Percentiles rank a stretch among this genome's conserved stretches.
phyloP scores from a whole-genome alignment of 805 yeast genomes.

The Kazachstania taianensis region DNA sequence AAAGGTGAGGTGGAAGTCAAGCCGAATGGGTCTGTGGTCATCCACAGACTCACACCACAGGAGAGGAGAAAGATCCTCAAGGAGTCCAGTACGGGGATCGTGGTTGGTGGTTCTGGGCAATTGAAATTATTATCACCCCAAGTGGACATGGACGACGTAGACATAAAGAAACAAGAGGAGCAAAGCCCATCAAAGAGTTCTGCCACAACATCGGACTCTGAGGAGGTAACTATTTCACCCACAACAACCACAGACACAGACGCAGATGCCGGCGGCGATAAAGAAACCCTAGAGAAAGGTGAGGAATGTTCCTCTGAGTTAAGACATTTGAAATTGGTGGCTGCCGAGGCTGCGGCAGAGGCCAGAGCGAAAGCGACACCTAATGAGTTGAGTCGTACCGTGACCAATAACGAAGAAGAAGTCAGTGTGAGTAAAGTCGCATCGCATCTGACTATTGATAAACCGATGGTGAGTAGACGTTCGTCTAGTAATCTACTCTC shows the following conservation, averaged over 20 bases:
- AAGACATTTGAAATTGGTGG: slow-evolving; percentile 27
- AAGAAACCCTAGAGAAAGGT: slow-evolving; percentile 24
- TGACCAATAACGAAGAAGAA: slow-evolving; percentile 32
- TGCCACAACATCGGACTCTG: slow-evolving; percentile 6
- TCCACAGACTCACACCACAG: slow-evolving; percentile 46
- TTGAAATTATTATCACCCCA: slow-evolving; percentile 33
- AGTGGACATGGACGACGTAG: slow-evolving; percentile 7
- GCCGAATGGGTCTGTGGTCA: slow-evolving; percentile 42
- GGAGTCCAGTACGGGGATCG: slow-evolving; percentile 53
- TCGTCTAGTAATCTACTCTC: slow-evolving; percentile 17
- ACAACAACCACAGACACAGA: slow-evolving; percentile 17
- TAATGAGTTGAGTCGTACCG: slow-evolving; percentile 21
- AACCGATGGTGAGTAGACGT: slow-evolving; percentile 34
- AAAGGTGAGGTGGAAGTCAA: slow-evolving; percentile 69
- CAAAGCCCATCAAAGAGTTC: slow-evolving; percentile 17
- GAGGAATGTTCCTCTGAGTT: slow-evolving; percentile 13
- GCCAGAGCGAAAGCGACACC: slow-evolving; percentile 30
- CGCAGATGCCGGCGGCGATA: slow-evolving; percentile 19
- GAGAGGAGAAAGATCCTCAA: slow-evolving; percentile 38
- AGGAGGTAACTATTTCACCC: background rate
- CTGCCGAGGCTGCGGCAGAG: slow-evolving; percentile 32
- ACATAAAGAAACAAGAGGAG: slow-evolving; percentile 8
- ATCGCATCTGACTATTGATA: slow-evolving; percentile 32
- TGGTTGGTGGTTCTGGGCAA: slow-evolving; percentile 72
- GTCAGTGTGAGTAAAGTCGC: slow-evolving; percentile 28